These are phyloP conservation scores for Cubamyces sp. DNA, from an alignment of 768 basidiomycete genomes.

Conservation along the genomic window DNA sequence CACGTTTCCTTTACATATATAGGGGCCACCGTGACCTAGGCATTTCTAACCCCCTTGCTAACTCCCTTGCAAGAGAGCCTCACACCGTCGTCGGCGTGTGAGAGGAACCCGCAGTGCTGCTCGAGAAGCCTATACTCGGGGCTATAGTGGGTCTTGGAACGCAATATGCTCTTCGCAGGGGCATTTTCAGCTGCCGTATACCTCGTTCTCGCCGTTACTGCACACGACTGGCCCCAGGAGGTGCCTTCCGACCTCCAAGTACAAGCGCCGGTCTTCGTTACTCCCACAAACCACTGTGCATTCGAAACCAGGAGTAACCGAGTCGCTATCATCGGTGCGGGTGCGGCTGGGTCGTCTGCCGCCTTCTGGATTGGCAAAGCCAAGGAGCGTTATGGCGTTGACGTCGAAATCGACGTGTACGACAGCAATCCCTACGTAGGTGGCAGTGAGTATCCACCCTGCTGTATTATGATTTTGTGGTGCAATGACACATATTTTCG, in stretches of 20 bases:
- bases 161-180: not conserved
- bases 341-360: constrained; percentile 84
- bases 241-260: not conserved
- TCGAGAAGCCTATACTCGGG: too few relatives aligned
- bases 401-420: constrained; percentile 83
- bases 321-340: constrained; percentile 89
- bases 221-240: not conserved
- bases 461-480: not conserved
- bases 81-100: too few relatives aligned
- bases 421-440: constrained; percentile 79
- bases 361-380: constrained; percentile 85
- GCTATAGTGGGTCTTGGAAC: too few relatives aligned
- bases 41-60: too few relatives aligned
- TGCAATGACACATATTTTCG: not conserved
- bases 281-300: not conserved
- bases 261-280: not conserved
- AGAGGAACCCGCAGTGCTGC: too few relatives aligned
- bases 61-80: too few relatives aligned
- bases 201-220: not conserved
- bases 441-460: constrained; percentile 64
- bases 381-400: constrained; percentile 66
- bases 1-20: not conserved
- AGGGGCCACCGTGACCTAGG: too few relatives aligned
- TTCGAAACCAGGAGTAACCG: constrained; percentile 41
- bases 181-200: not conserved